Evolutionary conservation across 305 asterid species (phyloP).

Genomic region (Fraxinus paxiana): DNA sequence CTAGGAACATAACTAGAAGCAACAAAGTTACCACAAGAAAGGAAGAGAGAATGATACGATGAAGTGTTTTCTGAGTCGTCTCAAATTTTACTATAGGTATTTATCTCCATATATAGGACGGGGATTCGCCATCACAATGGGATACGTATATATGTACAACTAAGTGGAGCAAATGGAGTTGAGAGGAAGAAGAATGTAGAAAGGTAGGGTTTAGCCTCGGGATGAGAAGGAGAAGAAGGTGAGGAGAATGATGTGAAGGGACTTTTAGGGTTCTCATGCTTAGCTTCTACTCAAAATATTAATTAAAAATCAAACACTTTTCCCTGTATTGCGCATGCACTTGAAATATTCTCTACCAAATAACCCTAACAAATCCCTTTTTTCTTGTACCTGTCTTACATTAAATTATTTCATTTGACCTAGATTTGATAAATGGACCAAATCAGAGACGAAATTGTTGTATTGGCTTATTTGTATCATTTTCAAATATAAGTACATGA

Average conservation of each 20-base stretch:
- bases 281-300: constrained; percentile 53
- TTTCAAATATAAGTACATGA: neutral
- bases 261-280: constrained; percentile 88
- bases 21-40: neutral
- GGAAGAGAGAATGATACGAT: neutral
- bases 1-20: neutral
- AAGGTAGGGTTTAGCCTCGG: constrained; percentile 41
- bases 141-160: neutral
- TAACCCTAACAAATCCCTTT: constrained; percentile 28
- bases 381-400: constrained; percentile 21
- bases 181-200: constrained; percentile 1
- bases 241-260: constrained; percentile 57
- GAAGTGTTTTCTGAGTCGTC: neutral
- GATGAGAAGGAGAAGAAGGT: constrained; percentile 57
- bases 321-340: constrained; percentile 62
- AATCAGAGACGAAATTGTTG: constrained; percentile 26
- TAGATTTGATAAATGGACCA: neutral
- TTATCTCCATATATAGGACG: neutral
- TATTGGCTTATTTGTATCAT: constrained; percentile 29
- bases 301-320: constrained; percentile 26
- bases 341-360: constrained; percentile 48
- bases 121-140: neutral
- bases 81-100: neutral
- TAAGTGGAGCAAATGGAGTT: neutral
- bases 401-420: neutral